Evolutionary conservation across 345 rosid species (phyloP), one percentile per base, ranked within the genome.

Genomic region (Populus davidiana): DNA sequence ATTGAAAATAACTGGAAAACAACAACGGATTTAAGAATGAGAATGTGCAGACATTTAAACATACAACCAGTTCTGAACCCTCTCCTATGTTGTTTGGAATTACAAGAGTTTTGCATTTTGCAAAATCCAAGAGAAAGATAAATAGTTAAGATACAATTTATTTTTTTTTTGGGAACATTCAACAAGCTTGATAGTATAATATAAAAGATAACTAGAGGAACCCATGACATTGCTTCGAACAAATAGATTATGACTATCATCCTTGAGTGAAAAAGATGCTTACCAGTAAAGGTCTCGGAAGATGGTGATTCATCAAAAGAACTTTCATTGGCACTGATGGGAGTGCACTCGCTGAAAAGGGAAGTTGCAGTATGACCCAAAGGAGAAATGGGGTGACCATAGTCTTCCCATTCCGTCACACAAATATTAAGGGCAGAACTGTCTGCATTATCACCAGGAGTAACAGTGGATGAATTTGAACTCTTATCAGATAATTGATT

Each of bases 401-500:
- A 86, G 49, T 89, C 93, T 68, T 85, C 91, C 89, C 91, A 87
- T 73, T 89, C 90, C 47, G 91, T 78, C 82, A 88, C 86, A 75
- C 89, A 81, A 59, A 83, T 69, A 72, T 89, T 85, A 80, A 82
- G 74, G 72, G 82, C 76, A 56, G 90, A 82, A 80, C 90, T 81
- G 81, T 85, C 89, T 69, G 87, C 85, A 71, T 81, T 74, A 80
- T 88, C 92, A 78, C 84, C 83, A 74, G 89, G 92, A 62, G 88
- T 87, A 43, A 86, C 69, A 44, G 86, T 74, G 29, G 94, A 89
- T 75, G 98, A 90, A 84, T 80, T 78, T 63, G 91, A 85, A 82
- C 90, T 81, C 88, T 90, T 92, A 71, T 88, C 90, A 62, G 93
- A 85, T 33, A 89, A 87, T 74, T 75, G 87, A 82, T 92, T 90